Base-by-base conservation (phyloP, 2,329 filamentous ascomycete species). In the Exophiala viscosa region DNA sequence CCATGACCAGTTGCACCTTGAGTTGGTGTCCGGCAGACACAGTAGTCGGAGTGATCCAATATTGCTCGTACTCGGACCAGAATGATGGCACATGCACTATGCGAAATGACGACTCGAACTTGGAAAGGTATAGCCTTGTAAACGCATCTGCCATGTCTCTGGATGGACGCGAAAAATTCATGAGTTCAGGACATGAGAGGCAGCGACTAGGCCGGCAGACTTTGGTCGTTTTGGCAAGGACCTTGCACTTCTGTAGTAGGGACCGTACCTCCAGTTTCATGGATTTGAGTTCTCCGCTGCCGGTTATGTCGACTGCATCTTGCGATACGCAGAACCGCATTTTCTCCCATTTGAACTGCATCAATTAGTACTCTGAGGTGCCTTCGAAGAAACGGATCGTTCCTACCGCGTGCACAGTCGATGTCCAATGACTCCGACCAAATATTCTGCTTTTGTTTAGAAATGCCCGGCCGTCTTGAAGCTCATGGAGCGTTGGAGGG, bases 1-100 rank as follows among this genome's bases (percentile, higher is more conserved):
- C 65, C 15, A 71, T 58, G 1, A 68, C 67, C 9, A 73, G 60
- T 9, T 66, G 52, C 14, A 73, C 54, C 39, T 70, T 69, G 1
- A 69, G 55, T 1, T 64, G 40, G 9, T 18, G 20, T 5, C 11
- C 38, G 11, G 38, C 14, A 2, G 15, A 20, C 17, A 20, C 14
- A 1, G 38, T 14, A 11, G 38, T 11, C 11, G 38, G 38, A 18
- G 15, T 40, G 17, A 20, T 13, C 38, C 38, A 40, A 40, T 40
- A 40, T 40, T 40, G n/a, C 3, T 40, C 38, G 9, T 40, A 40
- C 8, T 40, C 38, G n/a, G 5, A 15, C 38, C 17, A 40, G 14
- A 40, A 40, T 20, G 38, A 40, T 18, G 38, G 38, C 6, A 8
- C 14, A n/a, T 40, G 38, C 11, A 40, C 15, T 10, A 40, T 40